A percentile compares a stretch with the other conserved stretches of the same genome.
Evolutionary conservation across 2,329 filamentous ascomycete species (phyloP).

Genomic region (Alternaria solani): DNA sequence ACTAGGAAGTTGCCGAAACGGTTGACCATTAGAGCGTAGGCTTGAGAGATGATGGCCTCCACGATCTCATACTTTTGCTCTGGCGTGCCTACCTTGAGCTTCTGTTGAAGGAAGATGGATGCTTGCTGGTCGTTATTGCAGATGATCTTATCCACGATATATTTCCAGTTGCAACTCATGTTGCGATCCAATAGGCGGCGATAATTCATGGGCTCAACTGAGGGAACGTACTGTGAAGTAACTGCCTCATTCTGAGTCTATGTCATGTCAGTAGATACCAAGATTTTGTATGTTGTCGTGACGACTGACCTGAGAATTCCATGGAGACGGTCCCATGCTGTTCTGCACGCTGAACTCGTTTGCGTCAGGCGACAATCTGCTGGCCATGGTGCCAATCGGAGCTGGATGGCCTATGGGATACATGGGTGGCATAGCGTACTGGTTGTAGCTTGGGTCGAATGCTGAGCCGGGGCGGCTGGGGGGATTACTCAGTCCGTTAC

Average conservation of each 20-base stretch:
- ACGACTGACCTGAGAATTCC: constrained; percentile 48
- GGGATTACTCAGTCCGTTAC: constrained; percentile 36
- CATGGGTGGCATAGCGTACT: constrained; percentile 43
- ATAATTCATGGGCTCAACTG: constrained; percentile 94
- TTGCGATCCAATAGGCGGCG: constrained; percentile 93
- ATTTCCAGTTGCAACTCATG: constrained; percentile 98
- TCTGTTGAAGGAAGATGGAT: constrained; percentile 98
- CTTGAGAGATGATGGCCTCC: constrained; percentile 92
- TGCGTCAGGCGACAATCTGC: constrained; percentile 57
- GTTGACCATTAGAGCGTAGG: constrained; percentile 96
- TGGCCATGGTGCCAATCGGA: constrained; percentile 49
- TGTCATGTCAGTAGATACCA: constrained; percentile 12
- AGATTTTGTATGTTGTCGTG: neutral
- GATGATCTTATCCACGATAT: constrained; percentile 99
- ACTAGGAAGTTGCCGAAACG: constrained; percentile 98
- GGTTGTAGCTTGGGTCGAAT: constrained; percentile 46
- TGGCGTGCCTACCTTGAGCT: constrained; percentile 92
- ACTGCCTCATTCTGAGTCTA: constrained; percentile 40
- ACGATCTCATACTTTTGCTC: constrained; percentile 99
- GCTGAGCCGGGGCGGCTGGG: constrained; percentile 50
- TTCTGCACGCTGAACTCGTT: constrained; percentile 53
- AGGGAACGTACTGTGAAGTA: constrained; percentile 74
- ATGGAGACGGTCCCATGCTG: constrained; percentile 47
- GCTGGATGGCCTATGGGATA: constrained; percentile 41
- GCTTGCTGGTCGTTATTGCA: constrained; percentile 99